Conservation (phyloP, 2,329 filamentous ascomycete genomes). For the Fusarium sp. region DNA sequence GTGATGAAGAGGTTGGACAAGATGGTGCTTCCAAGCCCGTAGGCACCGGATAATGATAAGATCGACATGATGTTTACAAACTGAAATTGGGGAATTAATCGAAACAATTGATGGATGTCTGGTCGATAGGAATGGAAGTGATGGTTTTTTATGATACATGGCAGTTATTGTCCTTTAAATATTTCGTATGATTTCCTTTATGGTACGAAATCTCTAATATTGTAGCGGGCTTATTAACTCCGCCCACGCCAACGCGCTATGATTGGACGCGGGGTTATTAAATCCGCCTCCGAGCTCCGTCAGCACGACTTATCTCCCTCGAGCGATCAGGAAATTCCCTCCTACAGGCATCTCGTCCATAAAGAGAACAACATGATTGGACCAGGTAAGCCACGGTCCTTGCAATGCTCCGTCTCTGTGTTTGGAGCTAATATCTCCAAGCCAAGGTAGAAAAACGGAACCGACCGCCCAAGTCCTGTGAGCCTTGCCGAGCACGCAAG, state of each 20-base stretch:
- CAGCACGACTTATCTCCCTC: conserved; percentile 26
- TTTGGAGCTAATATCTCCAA: neutral
- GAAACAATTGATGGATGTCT: fast-evolving
- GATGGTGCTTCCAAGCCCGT: conserved; percentile 25
- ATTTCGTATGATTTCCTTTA: neutral
- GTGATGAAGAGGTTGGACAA: conserved; percentile 42
- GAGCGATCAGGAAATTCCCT: fast-evolving
- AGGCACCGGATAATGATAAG: conserved; percentile 29
- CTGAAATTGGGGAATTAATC: fast-evolving
- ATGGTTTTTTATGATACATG: fast-evolving
- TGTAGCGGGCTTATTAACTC: conserved; percentile 34
- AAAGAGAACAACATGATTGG: neutral
- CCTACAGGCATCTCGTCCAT: neutral
- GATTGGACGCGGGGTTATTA: conserved; percentile 27
- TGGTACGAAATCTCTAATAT: neutral
- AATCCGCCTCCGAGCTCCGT: conserved; percentile 20
- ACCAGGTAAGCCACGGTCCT: conserved; percentile 17
- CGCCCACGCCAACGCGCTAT: conserved; percentile 8
- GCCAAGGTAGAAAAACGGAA: conserved; percentile 54
- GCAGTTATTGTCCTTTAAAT: neutral
- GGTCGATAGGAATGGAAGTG: neutral
- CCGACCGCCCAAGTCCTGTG: conserved; percentile 54
- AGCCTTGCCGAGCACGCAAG: conserved; percentile 55
- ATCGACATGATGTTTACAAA: conserved; percentile 22
- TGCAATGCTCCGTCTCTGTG: too few relatives aligned